phyloP scores from a whole-genome alignment of 192 early-diverging fungal species.

The Rhizophagus sp. region DNA sequence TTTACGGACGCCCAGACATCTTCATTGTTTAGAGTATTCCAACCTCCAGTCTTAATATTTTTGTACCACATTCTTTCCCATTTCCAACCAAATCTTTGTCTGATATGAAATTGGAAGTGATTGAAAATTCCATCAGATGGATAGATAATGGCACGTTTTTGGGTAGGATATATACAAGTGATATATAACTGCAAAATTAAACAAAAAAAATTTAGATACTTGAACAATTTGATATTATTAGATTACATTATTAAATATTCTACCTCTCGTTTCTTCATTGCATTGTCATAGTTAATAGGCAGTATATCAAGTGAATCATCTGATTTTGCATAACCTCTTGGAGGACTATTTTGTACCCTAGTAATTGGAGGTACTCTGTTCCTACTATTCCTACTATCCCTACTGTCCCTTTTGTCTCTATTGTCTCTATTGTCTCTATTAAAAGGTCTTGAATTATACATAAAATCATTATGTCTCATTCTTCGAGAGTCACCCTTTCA shows the following conservation, averaged over 20 bases:
- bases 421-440: not conserved
- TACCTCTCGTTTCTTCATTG: not conserved
- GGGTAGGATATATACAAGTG: not conserved
- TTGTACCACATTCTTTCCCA: conserved; percentile 22
- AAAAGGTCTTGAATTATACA: not conserved
- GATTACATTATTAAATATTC: not conserved
- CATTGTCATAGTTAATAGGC: not conserved
- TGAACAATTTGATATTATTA: no score
- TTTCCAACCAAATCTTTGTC: conserved; percentile 14
- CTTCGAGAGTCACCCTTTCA: not conserved
- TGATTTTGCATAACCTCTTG: not conserved
- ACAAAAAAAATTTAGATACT: not conserved
- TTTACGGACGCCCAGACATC: not conserved
- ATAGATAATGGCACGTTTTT: conserved; percentile 10
- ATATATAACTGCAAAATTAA: not conserved
- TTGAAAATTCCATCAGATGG: not conserved
- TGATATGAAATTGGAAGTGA: conserved; percentile 9
- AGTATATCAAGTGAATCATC: not conserved
- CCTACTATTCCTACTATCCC: not conserved
- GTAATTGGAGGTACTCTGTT: not conserved
- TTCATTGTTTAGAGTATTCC: not conserved
- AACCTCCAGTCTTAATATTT: not conserved
- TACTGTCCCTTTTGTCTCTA: not conserved
- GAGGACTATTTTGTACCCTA: not conserved
- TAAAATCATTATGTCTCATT: not conserved